Percentiles rank a stretch among this genome's conserved stretches.
Conservation (phyloP, 2,329 filamentous ascomycete species). For the Fonsecaea nubica region DNA sequence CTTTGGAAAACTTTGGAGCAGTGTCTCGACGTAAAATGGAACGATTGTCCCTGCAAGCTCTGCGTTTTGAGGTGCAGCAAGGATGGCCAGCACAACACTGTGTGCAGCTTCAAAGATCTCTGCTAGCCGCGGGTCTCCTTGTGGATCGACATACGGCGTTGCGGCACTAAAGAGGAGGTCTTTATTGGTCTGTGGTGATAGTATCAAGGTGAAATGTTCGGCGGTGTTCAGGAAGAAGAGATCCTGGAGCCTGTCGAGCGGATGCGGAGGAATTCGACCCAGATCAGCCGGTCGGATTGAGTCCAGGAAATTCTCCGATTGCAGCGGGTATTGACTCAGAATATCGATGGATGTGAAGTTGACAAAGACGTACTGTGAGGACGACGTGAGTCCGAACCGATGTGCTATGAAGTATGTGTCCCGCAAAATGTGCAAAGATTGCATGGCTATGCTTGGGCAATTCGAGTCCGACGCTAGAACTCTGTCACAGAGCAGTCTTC, state of each 20-base stretch:
- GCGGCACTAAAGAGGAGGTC: conserved; percentile 76
- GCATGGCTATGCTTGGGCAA: conserved; percentile 71
- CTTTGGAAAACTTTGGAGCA: conserved; percentile 78
- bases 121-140: conserved; percentile 62
- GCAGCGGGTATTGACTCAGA: conserved; percentile 71
- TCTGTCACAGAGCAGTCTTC: conserved; percentile 66
- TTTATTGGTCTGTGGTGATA: conserved; percentile 72
- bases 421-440: conserved; percentile 74
- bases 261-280: conserved; percentile 65
- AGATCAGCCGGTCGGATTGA: conserved; percentile 64
- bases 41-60: conserved; percentile 72
- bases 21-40: conserved; percentile 81
- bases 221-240: conserved; percentile 87
- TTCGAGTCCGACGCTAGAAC: conserved; percentile 61
- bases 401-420: conserved; percentile 83
- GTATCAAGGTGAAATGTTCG: conserved; percentile 77
- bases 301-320: conserved; percentile 70
- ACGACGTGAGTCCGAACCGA: conserved; percentile 72
- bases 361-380: conserved; percentile 84
- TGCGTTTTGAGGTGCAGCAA: conserved; percentile 80
- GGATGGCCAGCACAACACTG: conserved; percentile 77
- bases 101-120: conserved; percentile 89
- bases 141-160: conserved; percentile 72
- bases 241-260: conserved; percentile 75
- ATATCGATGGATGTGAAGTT: conserved; percentile 84